A percentile compares a stretch with the other conserved stretches of the same genome.
Conservation (phyloP, 768 basidiomycete genomes). For the Cystoderma amianthinum region DNA sequence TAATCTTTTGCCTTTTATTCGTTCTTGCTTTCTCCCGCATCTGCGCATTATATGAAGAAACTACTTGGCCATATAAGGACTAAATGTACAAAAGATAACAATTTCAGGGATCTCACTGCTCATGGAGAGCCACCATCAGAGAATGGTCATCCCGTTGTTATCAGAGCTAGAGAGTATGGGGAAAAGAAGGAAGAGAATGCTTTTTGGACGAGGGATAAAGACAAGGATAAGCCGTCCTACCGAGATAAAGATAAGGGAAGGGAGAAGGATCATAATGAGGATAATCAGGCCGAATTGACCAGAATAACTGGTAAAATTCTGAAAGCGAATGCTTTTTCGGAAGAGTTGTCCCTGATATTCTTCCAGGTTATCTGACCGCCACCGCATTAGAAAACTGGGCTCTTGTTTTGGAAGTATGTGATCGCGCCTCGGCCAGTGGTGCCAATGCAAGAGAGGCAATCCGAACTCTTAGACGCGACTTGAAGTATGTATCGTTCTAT, state of each 20-base stretch:
- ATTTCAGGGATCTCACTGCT: conserved; percentile 18
- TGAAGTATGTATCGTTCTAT: conserved; percentile 73
- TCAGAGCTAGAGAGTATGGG: conserved; percentile 11
- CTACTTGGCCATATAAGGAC: conserved; percentile 47
- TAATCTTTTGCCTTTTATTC: too few relatives aligned
- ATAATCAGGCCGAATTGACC: conserved; percentile 46
- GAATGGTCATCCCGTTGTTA: conserved; percentile 20
- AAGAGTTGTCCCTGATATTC: background rate
- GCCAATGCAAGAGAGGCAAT: conserved; percentile 78
- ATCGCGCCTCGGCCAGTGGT: conserved; percentile 69
- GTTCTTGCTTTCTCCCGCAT: too few relatives aligned
- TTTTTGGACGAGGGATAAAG: conserved; percentile 44
- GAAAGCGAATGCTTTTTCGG: conserved; percentile 1
- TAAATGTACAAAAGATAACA: conserved; percentile 22
- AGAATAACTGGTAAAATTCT: conserved; percentile 58
- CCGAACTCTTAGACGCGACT: conserved; percentile 74
- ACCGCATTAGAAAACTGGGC: conserved; percentile 79
- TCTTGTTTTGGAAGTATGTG: conserved; percentile 80
- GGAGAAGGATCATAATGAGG: conserved; percentile 32
- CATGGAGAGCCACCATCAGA: conserved; percentile 15
- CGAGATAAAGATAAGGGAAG: conserved; percentile 26
- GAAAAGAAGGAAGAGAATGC: conserved; percentile 47
- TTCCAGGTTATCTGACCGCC: conserved; percentile 63
- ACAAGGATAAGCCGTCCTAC: conserved; percentile 25
- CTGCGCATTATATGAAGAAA: conserved; percentile 42